Evolutionary conservation across 495 filamentous ascomycete genomes (phyloP).

Genomic region (Talaromyces adpressus): DNA sequence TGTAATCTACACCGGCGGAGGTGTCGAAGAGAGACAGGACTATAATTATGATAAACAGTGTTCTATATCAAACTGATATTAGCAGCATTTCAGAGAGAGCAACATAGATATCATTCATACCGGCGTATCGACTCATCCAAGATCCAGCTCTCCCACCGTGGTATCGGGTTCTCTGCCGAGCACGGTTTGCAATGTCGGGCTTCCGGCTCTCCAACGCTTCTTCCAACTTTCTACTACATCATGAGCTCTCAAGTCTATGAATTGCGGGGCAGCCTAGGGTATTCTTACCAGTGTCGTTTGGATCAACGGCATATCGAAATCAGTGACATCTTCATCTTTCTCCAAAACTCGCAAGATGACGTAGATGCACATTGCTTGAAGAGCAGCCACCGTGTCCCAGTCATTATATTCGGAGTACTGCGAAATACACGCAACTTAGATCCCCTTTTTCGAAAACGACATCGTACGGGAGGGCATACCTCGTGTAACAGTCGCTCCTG

Average conservation of each 20-base stretch:
- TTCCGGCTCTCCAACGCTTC: background rate
- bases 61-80: background rate
- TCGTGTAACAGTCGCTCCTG: slow-evolving; percentile 2
- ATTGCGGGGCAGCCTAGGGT: background rate
- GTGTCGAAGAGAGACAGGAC: slow-evolving; percentile 1
- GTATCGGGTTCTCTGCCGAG: background rate
- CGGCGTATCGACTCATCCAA: slow-evolving; percentile 4
- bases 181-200: background rate
- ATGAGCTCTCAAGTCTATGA: background rate
- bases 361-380: background rate
- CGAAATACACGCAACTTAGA: background rate
- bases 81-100: background rate
- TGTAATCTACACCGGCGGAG: background rate
- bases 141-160: slow-evolving; percentile 1
- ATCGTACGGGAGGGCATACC: background rate
- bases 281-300: background rate
- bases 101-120: background rate
- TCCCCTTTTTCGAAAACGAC: background rate
- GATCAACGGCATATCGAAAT: slow-evolving; percentile 2
- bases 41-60: background rate
- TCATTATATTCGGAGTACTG: background rate
- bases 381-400: background rate
- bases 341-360: background rate
- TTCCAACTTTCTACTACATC: background rate
- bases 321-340: background rate